Conservation (phyloP, 208 protist species). For the Phytomonas francai region DNA sequence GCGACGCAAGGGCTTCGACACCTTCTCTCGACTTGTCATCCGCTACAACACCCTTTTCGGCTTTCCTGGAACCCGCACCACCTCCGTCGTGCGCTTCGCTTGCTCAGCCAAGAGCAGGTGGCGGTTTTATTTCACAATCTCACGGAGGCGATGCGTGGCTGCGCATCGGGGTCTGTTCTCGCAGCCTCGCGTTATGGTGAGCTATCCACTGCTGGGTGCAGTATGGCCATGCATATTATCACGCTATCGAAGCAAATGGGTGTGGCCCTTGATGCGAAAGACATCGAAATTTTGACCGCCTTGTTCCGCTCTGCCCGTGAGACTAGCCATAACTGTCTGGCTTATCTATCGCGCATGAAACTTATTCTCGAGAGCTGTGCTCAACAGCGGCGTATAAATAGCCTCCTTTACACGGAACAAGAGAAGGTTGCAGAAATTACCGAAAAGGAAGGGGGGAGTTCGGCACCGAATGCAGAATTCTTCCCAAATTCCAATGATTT, state of each 20-base stretch:
- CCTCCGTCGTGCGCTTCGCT: slow-evolving; percentile 50
- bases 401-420: not conserved
- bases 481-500: slow-evolving; percentile 33
- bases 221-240: slow-evolving; percentile 53
- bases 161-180: slow-evolving; percentile 1
- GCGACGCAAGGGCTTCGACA: slow-evolving; percentile 35
- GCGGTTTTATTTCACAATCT: slow-evolving; percentile 19
- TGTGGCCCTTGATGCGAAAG: slow-evolving; percentile 22
- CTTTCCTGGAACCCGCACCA: slow-evolving; percentile 68
- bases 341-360: slow-evolving; percentile 40
- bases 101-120: slow-evolving; percentile 29
- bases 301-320: slow-evolving; percentile 57
- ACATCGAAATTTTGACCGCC: slow-evolving; percentile 32
- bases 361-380: slow-evolving; percentile 51
- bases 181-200: slow-evolving; percentile 17
- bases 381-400: slow-evolving; percentile 21
- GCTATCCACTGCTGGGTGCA: slow-evolving; percentile 31
- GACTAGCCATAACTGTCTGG: slow-evolving; percentile 37
- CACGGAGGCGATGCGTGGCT: slow-evolving; percentile 6
- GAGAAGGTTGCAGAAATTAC: slow-evolving; percentile 2
- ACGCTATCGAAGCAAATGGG: slow-evolving; percentile 60
- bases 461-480: slow-evolving; percentile 20
- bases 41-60: slow-evolving; percentile 13
- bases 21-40: slow-evolving; percentile 18
- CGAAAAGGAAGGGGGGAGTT: slow-evolving; percentile 4